Base-by-base conservation (phyloP, 352 stramenopile species). In the Pythium sukuiense region DNA sequence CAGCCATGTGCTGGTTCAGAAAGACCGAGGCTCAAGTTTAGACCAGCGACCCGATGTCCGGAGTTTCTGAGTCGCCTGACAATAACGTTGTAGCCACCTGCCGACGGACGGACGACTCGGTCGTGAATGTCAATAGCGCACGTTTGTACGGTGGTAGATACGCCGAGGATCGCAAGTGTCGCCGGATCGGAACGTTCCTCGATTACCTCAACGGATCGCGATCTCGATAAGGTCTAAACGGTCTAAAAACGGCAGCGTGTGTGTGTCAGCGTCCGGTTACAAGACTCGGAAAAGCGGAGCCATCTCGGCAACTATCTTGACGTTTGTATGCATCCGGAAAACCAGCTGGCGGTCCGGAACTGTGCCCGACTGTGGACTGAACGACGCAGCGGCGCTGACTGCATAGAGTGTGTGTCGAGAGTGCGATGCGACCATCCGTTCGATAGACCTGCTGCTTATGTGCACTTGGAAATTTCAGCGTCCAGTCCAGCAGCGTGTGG, bases 381-480 rank as follows among this genome's bases (percentile, higher is more conserved):
- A 18, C 49, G 30, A 24, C 49, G 0, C 24, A 7, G 26, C 49
- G 49, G 43, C 43, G 27, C 43, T 29, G 16, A 29, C 41, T 50
- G n/a, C 35, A 63, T 59, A 70, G 63, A 70, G 63, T 55, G 33
- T 8, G 14, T 55, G 58, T 27, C n/a, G 30, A 6, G 49, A 32
- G 26, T 64, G 33, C 24, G 26, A 55, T 55, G 48, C 9, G 30
- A 55, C 56, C 56, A 70, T 70, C 63, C 55, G 63, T 65, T 69
- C 46, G 33, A 24, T 60, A 26, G 57, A 69, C 55, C 62, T 39
- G 11, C 46, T 33, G 56, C 35, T 24, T 46, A 67, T 55, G 53
- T 71, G 65, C 65, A 71, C 65, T 71, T 71, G 65, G 65, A 59
- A 30, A 63, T 71, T 71, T 41, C 59, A 45, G 48, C 20, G 24